Evolutionary conservation across 257 asterid genomes (phyloP).

Genomic region (Striga asiatica): DNA sequence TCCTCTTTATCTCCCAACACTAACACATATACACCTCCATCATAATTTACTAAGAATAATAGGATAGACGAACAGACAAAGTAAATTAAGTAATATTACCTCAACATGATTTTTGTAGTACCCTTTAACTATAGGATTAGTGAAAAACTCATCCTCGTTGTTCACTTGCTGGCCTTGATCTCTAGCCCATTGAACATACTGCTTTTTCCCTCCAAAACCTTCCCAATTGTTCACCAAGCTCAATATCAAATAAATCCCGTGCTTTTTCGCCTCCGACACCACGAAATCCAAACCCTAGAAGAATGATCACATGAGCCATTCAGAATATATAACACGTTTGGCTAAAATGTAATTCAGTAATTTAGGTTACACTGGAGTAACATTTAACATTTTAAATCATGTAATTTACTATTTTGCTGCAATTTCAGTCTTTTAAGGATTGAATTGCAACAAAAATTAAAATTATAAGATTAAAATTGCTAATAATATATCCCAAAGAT

Average conservation of each 20-base stretch:
- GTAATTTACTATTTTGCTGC: no score
- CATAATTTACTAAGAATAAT: no score
- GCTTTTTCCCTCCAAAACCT: constrained; percentile 37
- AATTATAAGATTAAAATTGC: no score
- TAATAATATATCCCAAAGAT: no score
- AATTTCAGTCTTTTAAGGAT: no score
- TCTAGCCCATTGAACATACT: constrained; percentile 46
- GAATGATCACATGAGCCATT: background rate
- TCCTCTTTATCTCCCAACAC: no score
- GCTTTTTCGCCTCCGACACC: constrained; percentile 36
- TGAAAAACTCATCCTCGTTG: constrained; percentile 40
- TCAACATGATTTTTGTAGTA: constrained; percentile 33
- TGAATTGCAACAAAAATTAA: no score
- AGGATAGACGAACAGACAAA: no score
- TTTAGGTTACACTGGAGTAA: no score
- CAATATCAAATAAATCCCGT: constrained; percentile 32
- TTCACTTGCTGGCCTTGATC: constrained; percentile 28
- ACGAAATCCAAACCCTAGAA: constrained; percentile 40
- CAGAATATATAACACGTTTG: background rate
- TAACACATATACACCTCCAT: no score
- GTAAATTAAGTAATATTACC: constrained; percentile 7
- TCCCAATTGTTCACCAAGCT: constrained; percentile 39
- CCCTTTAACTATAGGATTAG: constrained; percentile 22
- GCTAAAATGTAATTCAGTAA: no score
- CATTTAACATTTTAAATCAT: no score